Evolutionary conservation across 2,329 filamentous ascomycete genomes (phyloP), one percentile per base, ranked within the genome.

Genomic region (Hortaea werneckii): DNA sequence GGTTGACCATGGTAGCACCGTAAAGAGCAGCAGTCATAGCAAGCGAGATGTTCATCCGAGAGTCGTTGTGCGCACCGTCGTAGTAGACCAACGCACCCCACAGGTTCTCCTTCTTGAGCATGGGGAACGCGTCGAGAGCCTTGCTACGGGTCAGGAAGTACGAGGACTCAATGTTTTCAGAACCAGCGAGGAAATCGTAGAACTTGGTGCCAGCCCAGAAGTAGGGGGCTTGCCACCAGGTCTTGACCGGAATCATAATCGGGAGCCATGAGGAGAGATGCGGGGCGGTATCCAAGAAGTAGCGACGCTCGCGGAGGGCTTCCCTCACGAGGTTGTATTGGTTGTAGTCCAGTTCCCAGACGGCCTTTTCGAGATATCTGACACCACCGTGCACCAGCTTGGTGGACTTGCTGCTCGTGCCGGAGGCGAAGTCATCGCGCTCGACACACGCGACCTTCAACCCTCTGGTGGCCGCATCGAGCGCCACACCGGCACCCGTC

Each of bases 11-110:
- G 4, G 85, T 94, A 45, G 81, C 79, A 29, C 87, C 87, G 62
- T 92, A 94, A 38, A 94, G 70, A n/a, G 87, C 85, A 46, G 87
- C 86, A 12, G 87, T 94, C 79, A 90, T 86, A 13, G 85, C 87
- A 47, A 94, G 74, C 6, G 85, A 89, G 28, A 92, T 83, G 61
- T 94, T 94, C 87, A 94, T 94, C 42, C 87, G 79, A 13, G 87
- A 92, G 65, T 94, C 87, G 61, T 94, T 94, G 68, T 94, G 87
- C 29, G 85, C 86, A 56, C 87, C 87, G 68, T 94, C 87, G 63
- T 94, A 94, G 72, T 94, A 94, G 26, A 94, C 87, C 58, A 94
- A 70, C 47, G 87, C 86, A 50, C 87, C 87, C 39, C 88, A 77
- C 10, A 94, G 71, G 53, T 83, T 80, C 37, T 85, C 81, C 61